These are phyloP conservation scores for Lithohypha guttulata DNA, from an alignment of 2,329 filamentous ascomycete species.

Conservation along the genomic window DNA sequence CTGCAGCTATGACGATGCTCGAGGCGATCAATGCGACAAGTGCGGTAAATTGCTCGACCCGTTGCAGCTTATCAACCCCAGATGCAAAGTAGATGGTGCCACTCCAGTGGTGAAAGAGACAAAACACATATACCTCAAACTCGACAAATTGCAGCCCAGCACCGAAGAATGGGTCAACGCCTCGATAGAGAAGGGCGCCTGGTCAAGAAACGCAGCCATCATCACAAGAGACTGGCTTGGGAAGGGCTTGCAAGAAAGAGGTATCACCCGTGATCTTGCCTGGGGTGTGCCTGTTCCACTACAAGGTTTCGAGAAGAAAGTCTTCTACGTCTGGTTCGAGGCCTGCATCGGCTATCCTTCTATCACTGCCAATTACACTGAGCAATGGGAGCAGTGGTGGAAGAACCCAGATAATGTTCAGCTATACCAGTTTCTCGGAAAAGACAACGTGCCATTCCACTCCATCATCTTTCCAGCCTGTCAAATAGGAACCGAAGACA, in stretches of 20 bases:
- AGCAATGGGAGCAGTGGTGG: constrained; percentile 92
- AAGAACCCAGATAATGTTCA: constrained; percentile 76
- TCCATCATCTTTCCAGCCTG: constrained; percentile 84
- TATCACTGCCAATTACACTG: constrained; percentile 82
- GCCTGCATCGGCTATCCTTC: constrained; percentile 92
- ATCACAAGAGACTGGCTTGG: constrained; percentile 40
- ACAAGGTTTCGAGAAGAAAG: constrained; percentile 59
- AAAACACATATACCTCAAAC: constrained; percentile 79
- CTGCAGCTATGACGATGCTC: constrained; percentile 54
- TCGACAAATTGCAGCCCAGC: constrained; percentile 70
- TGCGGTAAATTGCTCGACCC: constrained; percentile 64
- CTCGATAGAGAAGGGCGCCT: constrained; percentile 57
- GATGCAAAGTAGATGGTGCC: constrained; percentile 82
- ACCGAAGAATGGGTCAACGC: constrained; percentile 69
- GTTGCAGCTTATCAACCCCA: constrained; percentile 67
- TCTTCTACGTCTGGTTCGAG: constrained; percentile 90
- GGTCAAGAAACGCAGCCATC: constrained; percentile 34
- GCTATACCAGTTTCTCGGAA: constrained; percentile 93
- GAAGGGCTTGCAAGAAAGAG: constrained; percentile 76
- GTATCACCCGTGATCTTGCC: constrained; percentile 84
- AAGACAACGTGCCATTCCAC: constrained; percentile 81
- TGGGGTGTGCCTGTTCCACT: constrained; percentile 64
- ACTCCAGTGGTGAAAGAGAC: constrained; percentile 73
- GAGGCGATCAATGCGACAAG: constrained; percentile 65
- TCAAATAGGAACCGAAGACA: constrained; percentile 71